phyloP scores from a whole-genome alignment of 495 filamentous ascomycete genomes.

The Penicillium subrubescens region DNA sequence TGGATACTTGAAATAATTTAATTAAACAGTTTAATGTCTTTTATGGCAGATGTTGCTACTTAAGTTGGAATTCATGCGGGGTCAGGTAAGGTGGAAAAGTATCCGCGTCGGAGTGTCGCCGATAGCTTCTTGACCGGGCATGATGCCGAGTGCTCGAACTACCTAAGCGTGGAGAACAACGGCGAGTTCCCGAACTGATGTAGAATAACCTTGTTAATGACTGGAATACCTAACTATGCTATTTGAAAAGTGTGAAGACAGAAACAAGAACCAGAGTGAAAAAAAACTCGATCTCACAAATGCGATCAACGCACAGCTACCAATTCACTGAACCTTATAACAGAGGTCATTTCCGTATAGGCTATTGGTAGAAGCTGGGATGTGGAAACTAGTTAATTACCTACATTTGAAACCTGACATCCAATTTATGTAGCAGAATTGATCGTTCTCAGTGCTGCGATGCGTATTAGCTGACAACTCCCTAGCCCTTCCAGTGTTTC shows the following conservation, averaged over 20 bases:
- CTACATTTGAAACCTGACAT: not conserved
- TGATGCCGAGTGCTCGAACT: not conserved
- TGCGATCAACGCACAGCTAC: not conserved
- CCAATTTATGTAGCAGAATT: not conserved
- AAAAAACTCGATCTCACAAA: not conserved
- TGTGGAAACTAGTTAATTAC: not conserved
- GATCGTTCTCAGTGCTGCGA: conserved; percentile 20
- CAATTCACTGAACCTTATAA: not conserved
- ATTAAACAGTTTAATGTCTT: not conserved
- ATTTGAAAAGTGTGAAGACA: not conserved
- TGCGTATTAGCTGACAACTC: not conserved
- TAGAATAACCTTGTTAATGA: not conserved
- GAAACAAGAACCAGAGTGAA: not conserved
- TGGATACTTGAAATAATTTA: no score
- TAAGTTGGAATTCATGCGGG: conserved; percentile 9
- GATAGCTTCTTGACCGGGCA: not conserved
- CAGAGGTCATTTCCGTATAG: not conserved
- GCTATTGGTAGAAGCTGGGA: not conserved
- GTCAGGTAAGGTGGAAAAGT: conserved; percentile 12
- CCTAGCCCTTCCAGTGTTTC: not conserved
- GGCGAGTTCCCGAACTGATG: not conserved
- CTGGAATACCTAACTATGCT: not conserved
- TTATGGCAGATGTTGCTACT: not conserved
- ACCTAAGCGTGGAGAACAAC: not conserved
- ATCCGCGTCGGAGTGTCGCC: conserved; percentile 10